Evolutionary conservation across 1,139 yeast genomes (phyloP), one percentile per base, ranked within the genome.

Genomic region (Pichia sp.): DNA sequence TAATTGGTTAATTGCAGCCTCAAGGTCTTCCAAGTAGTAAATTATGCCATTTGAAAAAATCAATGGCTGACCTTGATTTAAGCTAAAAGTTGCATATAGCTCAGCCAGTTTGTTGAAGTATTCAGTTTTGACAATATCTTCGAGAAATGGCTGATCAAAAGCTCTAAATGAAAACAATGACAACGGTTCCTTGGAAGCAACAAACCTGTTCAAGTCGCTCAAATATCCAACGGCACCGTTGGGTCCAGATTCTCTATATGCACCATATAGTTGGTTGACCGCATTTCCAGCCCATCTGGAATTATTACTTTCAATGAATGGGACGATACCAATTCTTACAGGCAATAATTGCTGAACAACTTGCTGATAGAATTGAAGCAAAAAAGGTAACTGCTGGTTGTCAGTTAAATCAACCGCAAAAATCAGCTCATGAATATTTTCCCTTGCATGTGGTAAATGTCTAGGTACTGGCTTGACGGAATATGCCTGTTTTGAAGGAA

Each of bases 251-350:
- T 55, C 55, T 10, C 59, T 49, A 16, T 39, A 51, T 11, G 73
- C 55, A 43, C 68, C 65, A 42, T 70, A 65, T 23, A 75, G 59
- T 28, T 66, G 66, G 34, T 52, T 51, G 0, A 63, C 45, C 2
- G 46, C 56, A 27, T 54, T 44, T 10, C 47, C 41, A 29, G 46
- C 49, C 48, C 61, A 59, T 34, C 2, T 34, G 6, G 36, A 34
- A 10, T 46, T 47, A 6, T 50, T 52, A 2, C 53, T 45, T 4
- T 38, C 37, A 6, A 63, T 64, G 3, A 85, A 51, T 0, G 97
- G 95, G 29, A 92, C 65, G 2, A 92, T 51, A 3, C 97, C 98
- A 46, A 92, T 59, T 59, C 90, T 85, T 53, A 88, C 83, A 0
- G 96, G 88, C 23, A 85, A 69, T 1, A 79, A 79, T 37, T 76